Base-by-base conservation (phyloP, 2,329 filamentous ascomycete species). In the Aureobasidium zeae region DNA sequence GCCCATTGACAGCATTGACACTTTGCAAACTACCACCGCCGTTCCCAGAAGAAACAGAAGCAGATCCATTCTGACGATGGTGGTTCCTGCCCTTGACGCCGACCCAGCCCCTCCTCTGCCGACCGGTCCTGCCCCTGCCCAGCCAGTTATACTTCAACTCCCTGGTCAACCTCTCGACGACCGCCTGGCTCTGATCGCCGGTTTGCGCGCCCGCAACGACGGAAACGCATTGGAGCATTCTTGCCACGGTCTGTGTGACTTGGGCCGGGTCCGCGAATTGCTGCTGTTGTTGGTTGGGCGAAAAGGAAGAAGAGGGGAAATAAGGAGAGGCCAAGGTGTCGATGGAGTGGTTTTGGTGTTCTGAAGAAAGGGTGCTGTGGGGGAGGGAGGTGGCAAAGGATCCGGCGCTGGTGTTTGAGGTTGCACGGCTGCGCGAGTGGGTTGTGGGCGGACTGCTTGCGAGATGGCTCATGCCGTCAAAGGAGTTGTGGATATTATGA, bases 121-220 rank as follows among this genome's bases (percentile, higher is more conserved):
- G 72, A 0, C 91, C 91, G 3, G 87, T 96, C 25, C 91, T 69
- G 0, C 89, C 89, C 34, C 91, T 72, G 0, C 89, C 89, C 1
- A 98, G 73, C 91, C 91, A 98, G 62, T 98, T 98, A 55, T 95
- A 78, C 65, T 96, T 98, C 49, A 98, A 69, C 54, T 91, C 79
- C 57, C 86, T 82, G 46, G 83, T 86, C 49, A 98, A 68, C 56
- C 88, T 77, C 49, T 89, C 83, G 56, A 96, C 83, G 63, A 82
- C 86, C 45, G 73, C 74, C 58, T 89, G 85, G 1, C 77, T 73
- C 26, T 82, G 78, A 51, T 93, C 86, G 8, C 75, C 76, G 1
- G 72, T 77, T 56, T 77, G 81, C 10, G 94, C 76, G 49, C 80
- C 81, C 3, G 86, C 84, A 16, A 98, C 70, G 6, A 98, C 87